Percentiles rank a stretch among this genome's conserved stretches.
Conservation (phyloP, 1,139 yeast genomes). For the Pichia norvegensis region DNA sequence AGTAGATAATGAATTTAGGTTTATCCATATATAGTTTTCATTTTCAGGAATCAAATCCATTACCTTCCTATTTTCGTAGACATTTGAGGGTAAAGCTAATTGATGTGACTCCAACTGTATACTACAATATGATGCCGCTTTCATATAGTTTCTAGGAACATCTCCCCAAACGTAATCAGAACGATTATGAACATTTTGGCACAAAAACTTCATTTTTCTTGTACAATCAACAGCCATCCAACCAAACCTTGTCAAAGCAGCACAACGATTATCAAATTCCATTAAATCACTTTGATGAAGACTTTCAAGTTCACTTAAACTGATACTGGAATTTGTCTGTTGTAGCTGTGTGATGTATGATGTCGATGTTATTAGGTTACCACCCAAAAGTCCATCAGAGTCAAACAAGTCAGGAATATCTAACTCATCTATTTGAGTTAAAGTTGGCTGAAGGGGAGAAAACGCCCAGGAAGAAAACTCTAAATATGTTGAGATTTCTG, state of each 20-base stretch:
- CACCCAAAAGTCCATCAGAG: background rate
- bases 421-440: constrained; percentile 6
- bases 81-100: constrained; percentile 53
- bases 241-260: constrained; percentile 32
- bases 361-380: background rate
- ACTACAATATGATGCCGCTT: constrained; percentile 29
- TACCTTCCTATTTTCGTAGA: constrained; percentile 38
- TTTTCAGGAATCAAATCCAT: constrained; percentile 17
- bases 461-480: constrained; percentile 60
- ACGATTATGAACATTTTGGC: constrained; percentile 38
- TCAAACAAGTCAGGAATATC: background rate
- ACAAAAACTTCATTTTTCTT: constrained; percentile 42
- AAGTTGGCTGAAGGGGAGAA: constrained; percentile 49
- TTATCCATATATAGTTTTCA: constrained; percentile 58
- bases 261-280: constrained; percentile 42
- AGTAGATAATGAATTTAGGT: constrained; percentile 70
- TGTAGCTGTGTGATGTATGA: background rate
- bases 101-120: constrained; percentile 14
- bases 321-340: background rate
- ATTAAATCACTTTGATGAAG: background rate
- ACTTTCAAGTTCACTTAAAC: background rate
- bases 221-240: constrained; percentile 43
- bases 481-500: constrained; percentile 27
- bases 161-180: constrained; percentile 43
- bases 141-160: constrained; percentile 42